Base-by-base conservation (phyloP, 2,329 filamentous ascomycete genomes). In the Trichophyton schoenleinii region DNA sequence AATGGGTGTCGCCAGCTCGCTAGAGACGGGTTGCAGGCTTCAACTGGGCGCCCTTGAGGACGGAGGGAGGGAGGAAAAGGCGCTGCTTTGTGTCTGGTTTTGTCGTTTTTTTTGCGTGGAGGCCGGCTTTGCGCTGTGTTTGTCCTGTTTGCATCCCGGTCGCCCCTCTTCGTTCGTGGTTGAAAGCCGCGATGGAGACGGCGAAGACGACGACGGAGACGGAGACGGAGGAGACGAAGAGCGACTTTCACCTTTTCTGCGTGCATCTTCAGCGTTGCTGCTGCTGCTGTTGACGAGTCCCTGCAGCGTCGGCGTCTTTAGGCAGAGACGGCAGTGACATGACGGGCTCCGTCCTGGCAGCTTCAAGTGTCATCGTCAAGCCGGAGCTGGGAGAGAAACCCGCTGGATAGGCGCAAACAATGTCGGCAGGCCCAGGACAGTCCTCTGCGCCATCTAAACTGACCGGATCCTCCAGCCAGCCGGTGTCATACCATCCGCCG, bases 401-500 rank as follows among this genome's bases (percentile, higher is more conserved):
- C 28, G 3, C 41, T 3, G 22, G 22, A 15, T 5, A 52, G 20
- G 41, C 41, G 58, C 64, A 55, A 71, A 70, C 70, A 66, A 77
- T 77, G 74, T 76, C 74, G 68, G 74, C 72, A 62, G 73, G 70
- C 68, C 60, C 70, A 65, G 72, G 71, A 64, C 73, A 72, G 62
- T 67, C 65, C 38, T 65, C 70, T 61, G 67, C 69, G 60, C 67
- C 72, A 62, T 71, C 74, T 42, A 78, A 78, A 70, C 69, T 72
- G 63, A 67, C 70, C 63, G 75, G 71, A 64, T 69, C 68, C 58
- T 65, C 70, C 15, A 73, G 68, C 65, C 69, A 73, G 62, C 67
- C 72, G 44, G 64, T 66, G 36, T 66, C 70, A 15, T 44, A 67
- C 34, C 34, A 38, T 72, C 61, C 63, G n/a, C 41, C 15, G 41